Percentiles rank a stretch among this genome's conserved stretches.
Conservation (phyloP, 306 rosid genomes). For the Vigna radiata region DNA sequence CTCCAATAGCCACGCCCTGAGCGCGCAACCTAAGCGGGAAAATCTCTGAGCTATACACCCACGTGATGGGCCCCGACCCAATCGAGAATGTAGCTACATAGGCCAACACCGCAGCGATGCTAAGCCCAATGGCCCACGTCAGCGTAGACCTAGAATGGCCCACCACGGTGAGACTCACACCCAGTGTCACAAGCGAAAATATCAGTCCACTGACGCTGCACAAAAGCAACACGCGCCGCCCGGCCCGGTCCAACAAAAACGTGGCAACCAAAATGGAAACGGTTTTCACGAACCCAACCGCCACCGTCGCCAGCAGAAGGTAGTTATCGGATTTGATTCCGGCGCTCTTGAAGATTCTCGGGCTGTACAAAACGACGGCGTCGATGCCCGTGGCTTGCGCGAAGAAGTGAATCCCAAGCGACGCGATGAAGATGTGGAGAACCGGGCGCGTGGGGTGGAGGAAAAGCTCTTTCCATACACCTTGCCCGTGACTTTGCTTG, state of each 20-base stretch:
- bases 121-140: slow-evolving; percentile 58
- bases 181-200: slow-evolving; percentile 49
- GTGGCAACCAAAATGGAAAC: slow-evolving; percentile 68
- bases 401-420: slow-evolving; percentile 73
- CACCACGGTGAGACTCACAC: slow-evolving; percentile 47
- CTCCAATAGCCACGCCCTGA: slow-evolving; percentile 70
- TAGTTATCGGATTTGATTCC: slow-evolving; percentile 51
- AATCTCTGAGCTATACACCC: slow-evolving; percentile 80
- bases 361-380: slow-evolving; percentile 81
- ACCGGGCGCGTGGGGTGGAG: slow-evolving; percentile 62
- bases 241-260: slow-evolving; percentile 61
- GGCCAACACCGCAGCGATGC: slow-evolving; percentile 47
- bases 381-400: slow-evolving; percentile 79
- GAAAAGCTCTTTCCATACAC: slow-evolving; percentile 67
- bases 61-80: slow-evolving; percentile 79
- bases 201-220: slow-evolving; percentile 66
- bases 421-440: slow-evolving; percentile 67
- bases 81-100: slow-evolving; percentile 67
- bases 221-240: slow-evolving; percentile 70
- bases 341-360: slow-evolving; percentile 67
- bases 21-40: slow-evolving; percentile 56
- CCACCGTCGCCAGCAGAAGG: slow-evolving; percentile 66
- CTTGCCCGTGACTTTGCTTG: slow-evolving; percentile 57
- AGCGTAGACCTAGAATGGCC: not conserved
- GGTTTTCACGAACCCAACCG: slow-evolving; percentile 72